Percentiles rank a stretch among this genome's conserved stretches.
Conservation (phyloP, 169 alveolate species). For the Plasmodium gonderi region DNA sequence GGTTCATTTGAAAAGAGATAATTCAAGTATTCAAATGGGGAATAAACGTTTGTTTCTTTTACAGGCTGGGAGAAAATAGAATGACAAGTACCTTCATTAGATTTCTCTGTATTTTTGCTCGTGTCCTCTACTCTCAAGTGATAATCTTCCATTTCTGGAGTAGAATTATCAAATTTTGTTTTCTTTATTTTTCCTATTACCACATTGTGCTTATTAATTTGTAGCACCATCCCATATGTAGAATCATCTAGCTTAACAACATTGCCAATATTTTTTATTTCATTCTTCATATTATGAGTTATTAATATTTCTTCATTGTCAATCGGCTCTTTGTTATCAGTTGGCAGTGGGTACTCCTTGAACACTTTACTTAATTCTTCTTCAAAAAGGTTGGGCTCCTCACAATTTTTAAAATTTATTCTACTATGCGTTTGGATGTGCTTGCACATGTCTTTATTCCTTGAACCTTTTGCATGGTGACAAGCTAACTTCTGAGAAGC, state of each 20-base stretch:
- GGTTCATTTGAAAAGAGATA: not conserved
- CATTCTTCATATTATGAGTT: not conserved
- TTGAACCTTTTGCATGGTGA: not conserved
- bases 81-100: no score
- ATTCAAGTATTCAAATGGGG: slow-evolving; percentile 54
- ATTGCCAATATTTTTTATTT: slow-evolving; percentile 17
- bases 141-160: not conserved
- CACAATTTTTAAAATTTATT: not conserved
- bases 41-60: slow-evolving; percentile 24
- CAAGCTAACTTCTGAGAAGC: no score
- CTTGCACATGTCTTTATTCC: not conserved
- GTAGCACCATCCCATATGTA: slow-evolving; percentile 45
- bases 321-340: not conserved
- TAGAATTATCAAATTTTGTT: not conserved
- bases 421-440: not conserved
- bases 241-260: slow-evolving; percentile 8
- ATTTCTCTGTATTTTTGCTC: not conserved
- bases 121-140: no score
- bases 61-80: not conserved
- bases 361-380: slow-evolving; percentile 47
- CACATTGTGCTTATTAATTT: slow-evolving; percentile 20
- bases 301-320: slow-evolving; percentile 38
- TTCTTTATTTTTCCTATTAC: slow-evolving; percentile 28
- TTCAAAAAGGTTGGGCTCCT: slow-evolving; percentile 6
- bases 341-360: slow-evolving; percentile 19